These are phyloP conservation scores for Penicillium paradoxum DNA, from an alignment of 495 filamentous ascomycete species.

Conservation along the genomic window DNA sequence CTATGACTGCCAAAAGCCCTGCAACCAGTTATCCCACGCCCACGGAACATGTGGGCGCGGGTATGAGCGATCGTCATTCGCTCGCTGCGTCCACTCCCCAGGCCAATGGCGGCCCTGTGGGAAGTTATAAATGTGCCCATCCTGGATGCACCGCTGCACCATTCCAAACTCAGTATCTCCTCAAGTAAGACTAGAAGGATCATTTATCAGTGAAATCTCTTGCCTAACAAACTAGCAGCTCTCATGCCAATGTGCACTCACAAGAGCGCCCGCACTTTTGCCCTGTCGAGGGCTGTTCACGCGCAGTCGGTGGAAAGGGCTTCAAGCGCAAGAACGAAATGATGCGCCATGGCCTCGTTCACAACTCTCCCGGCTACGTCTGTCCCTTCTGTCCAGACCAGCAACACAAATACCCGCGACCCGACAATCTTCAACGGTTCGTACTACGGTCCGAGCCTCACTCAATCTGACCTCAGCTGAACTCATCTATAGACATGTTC, in stretches of 20 bases:
- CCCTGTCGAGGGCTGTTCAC: slow-evolving; percentile 70
- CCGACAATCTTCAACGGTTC: slow-evolving; percentile 95
- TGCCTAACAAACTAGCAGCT: slow-evolving; percentile 51
- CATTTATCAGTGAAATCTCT: background rate
- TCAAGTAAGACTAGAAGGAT: slow-evolving; percentile 56
- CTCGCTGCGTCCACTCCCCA: slow-evolving; percentile 17
- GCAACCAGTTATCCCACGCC: slow-evolving; percentile 41
- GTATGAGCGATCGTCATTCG: slow-evolving; percentile 21
- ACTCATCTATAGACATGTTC: slow-evolving; percentile 62
- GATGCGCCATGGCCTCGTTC: slow-evolving; percentile 94
- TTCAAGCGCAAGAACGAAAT: slow-evolving; percentile 99
- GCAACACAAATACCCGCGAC: slow-evolving; percentile 94
- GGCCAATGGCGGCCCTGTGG: slow-evolving; percentile 23
- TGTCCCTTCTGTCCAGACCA: slow-evolving; percentile 95
- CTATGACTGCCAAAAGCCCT: slow-evolving; percentile 33
- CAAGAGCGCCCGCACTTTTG: slow-evolving; percentile 89
- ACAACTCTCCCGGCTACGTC: slow-evolving; percentile 92
- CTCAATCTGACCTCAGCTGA: slow-evolving; percentile 3
- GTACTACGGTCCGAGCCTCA: slow-evolving; percentile 11
- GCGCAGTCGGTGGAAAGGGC: slow-evolving; percentile 80
- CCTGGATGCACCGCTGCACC: slow-evolving; percentile 74
- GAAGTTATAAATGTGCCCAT: slow-evolving; percentile 59
- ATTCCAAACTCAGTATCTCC: slow-evolving; percentile 86
- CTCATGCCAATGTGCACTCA: slow-evolving; percentile 96
- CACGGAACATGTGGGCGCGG: slow-evolving; percentile 29